phyloP scores from a whole-genome alignment of 2,329 filamentous ascomycete species.

The Cordyceps javanica region DNA sequence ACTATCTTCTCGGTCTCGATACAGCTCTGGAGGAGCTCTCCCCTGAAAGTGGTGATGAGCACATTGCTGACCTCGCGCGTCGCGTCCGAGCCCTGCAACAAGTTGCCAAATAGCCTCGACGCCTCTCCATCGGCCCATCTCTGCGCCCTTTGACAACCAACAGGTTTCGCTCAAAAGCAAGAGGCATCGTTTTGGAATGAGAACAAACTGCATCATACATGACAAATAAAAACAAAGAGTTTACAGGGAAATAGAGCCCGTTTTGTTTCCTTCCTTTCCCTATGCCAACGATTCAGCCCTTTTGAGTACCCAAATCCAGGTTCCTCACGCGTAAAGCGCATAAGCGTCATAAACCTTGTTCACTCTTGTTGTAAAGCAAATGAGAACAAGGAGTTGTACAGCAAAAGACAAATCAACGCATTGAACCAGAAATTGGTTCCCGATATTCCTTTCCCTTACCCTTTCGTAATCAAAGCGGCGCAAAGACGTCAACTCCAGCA shows the following conservation, averaged over 20 bases:
- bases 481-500: slow-evolving; percentile 10
- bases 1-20: slow-evolving; percentile 82
- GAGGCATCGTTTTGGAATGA: slow-evolving; percentile 3
- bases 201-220: slow-evolving; percentile 11
- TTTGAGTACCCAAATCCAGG: background rate
- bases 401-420: slow-evolving; percentile 1
- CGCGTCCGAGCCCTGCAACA: slow-evolving; percentile 57
- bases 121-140: background rate
- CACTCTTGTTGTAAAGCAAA: slow-evolving; percentile 10
- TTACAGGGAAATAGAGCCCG: slow-evolving; percentile 23
- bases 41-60: slow-evolving; percentile 70
- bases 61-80: slow-evolving; percentile 75
- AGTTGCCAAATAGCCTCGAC: background rate
- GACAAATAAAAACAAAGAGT: slow-evolving; percentile 29
- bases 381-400: slow-evolving; percentile 11
- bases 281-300: background rate
- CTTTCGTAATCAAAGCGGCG: slow-evolving; percentile 5
- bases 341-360: background rate
- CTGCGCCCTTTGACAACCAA: slow-evolving; percentile 15
- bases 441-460: background rate
- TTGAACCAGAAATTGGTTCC: background rate
- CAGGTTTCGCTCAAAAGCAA: background rate
- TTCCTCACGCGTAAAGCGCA: background rate
- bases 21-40: slow-evolving; percentile 66
- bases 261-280: background rate